phyloP scores from a whole-genome alignment of 1,284 basidiomycete genomes.

The Acaromyces ingoldii region DNA sequence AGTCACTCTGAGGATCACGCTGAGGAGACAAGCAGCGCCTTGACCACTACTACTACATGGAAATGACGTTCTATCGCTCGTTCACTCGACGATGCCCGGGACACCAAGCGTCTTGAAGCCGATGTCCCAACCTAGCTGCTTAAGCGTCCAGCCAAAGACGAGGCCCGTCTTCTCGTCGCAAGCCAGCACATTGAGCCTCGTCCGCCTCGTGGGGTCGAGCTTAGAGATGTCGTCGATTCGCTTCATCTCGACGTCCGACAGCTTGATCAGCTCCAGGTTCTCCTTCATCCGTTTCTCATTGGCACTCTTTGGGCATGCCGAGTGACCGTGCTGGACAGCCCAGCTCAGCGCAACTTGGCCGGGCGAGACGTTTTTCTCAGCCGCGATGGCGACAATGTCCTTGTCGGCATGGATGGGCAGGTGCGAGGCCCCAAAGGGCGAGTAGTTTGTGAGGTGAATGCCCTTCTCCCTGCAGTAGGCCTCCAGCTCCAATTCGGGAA shows the following conservation, averaged over 20 bases:
- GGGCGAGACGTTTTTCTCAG: constrained; percentile 58
- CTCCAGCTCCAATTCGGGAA: constrained; percentile 62
- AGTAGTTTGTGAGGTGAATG: constrained; percentile 75
- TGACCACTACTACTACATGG: too few species aligned
- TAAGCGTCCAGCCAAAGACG: constrained; percentile 26
- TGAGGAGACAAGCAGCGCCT: too few species aligned
- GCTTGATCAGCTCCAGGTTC: constrained; percentile 66
- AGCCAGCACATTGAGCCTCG: constrained; percentile 16
- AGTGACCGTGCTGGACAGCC: constrained; percentile 62
- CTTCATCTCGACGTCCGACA: constrained; percentile 61
- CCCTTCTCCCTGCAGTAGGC: constrained; percentile 64
- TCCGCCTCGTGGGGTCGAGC: constrained; percentile 20
- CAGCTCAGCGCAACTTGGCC: constrained; percentile 64
- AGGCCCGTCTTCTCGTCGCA: constrained; percentile 18
- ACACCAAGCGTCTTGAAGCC: constrained; percentile 2
- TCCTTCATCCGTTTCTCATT: constrained; percentile 66
- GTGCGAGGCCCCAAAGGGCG: constrained; percentile 72
- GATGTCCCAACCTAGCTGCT: constrained; percentile 36
- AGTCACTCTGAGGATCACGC: too few species aligned
- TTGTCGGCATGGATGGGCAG: constrained; percentile 70
- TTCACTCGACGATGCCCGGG: too few species aligned
- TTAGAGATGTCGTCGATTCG: constrained; percentile 23
- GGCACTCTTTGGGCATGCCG: constrained; percentile 33
- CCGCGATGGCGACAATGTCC: constrained; percentile 62
- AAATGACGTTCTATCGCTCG: too few species aligned